Evolutionary conservation across 2,329 filamentous ascomycete genomes (phyloP), one percentile per base, ranked within the genome.

Genomic region (Fusarium pininemorale): DNA sequence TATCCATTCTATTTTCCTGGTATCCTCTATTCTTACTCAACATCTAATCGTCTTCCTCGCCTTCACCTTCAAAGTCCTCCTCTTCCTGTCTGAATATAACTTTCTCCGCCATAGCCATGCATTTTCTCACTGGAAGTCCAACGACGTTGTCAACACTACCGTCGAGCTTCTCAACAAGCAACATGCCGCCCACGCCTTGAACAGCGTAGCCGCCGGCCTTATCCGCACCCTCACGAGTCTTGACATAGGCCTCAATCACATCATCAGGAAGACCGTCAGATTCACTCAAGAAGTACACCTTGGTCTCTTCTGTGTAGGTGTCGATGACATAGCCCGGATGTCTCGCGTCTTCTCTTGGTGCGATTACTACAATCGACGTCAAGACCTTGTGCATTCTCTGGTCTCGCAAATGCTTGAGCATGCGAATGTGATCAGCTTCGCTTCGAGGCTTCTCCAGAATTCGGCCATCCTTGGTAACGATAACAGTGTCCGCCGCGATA

Each of bases 181-280:
- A 87, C 81, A 98, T 91, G 14, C 93, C 92, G 4, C 94, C 96
- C 16, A 96, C 86, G 0, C 96, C 96, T 83, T 99, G 96, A 60
- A 99, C 90, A 3, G 94, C 96, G 82, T 99, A 99, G 0, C 96
- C 96, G 5, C 96, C 96, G 0, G 96, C 96, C 86, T 98, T 99
- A 83, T 98, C 96, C 16, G 91, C 95, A 5, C 96, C 96, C 85
- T 99, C 96, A 63, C 96, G 88, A 28, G 96, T 98, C 79, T 87
- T 89, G 66, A 95, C 92, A 80, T 95, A 95, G 10, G 85, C 89
- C 76, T 94, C 86, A 67, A 98, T 91, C 75, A 98, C 89, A 68
- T 97, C 95, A 84, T 99, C 96, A 20, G 86, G 84, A 67, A 90
- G 80, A 7, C 89, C 89, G 22, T 89, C 85, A 20, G 79, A 77